Percentiles rank a stretch among this genome's conserved stretches.
These are phyloP conservation scores for Lipomyces starkeyi DNA, from an alignment of 805 yeast genomes.

Conservation along the genomic window DNA sequence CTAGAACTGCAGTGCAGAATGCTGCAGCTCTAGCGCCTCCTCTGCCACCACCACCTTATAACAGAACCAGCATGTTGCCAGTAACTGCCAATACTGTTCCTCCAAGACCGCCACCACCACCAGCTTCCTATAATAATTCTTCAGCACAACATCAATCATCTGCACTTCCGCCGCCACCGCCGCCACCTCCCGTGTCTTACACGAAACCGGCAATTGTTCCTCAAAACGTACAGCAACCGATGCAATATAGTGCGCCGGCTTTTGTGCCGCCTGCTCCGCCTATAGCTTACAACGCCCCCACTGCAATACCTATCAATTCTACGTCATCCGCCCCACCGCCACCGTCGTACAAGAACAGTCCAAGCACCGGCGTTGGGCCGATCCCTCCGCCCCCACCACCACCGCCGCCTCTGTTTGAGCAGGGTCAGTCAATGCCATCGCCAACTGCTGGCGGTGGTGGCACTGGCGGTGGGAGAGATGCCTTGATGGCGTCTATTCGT, in stretches of 20 bases:
- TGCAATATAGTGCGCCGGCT: conserved; percentile 9
- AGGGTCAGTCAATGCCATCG: not conserved
- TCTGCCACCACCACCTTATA: conserved; percentile 21
- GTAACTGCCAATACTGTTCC: conserved; percentile 9
- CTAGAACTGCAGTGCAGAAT: conserved; percentile 9
- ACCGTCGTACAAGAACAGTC: conserved; percentile 10
- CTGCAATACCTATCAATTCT: conserved; percentile 1
- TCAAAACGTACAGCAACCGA: not conserved
- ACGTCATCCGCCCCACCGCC: conserved; percentile 49
- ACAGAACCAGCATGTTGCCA: conserved; percentile 2
- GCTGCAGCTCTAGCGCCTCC: conserved; percentile 14
- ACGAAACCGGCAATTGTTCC: not conserved
- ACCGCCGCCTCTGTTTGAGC: conserved; percentile 40
- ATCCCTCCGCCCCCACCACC: conserved; percentile 28
- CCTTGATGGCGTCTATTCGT: conserved; percentile 83
- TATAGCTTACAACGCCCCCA: conserved; percentile 42
- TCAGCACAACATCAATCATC: conserved; percentile 14
- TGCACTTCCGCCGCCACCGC: conserved; percentile 29
- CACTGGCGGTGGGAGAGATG: conserved; percentile 72
- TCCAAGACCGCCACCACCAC: conserved; percentile 29
- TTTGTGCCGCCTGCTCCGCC: conserved; percentile 10
- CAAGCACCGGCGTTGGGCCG: not conserved
- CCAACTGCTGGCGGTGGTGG: conserved; percentile 23
- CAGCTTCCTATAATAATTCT: conserved; percentile 12
- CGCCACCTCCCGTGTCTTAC: conserved; percentile 18